Base-by-base conservation (phyloP, 2,329 filamentous ascomycete species). In the Microascus cirrosus region DNA sequence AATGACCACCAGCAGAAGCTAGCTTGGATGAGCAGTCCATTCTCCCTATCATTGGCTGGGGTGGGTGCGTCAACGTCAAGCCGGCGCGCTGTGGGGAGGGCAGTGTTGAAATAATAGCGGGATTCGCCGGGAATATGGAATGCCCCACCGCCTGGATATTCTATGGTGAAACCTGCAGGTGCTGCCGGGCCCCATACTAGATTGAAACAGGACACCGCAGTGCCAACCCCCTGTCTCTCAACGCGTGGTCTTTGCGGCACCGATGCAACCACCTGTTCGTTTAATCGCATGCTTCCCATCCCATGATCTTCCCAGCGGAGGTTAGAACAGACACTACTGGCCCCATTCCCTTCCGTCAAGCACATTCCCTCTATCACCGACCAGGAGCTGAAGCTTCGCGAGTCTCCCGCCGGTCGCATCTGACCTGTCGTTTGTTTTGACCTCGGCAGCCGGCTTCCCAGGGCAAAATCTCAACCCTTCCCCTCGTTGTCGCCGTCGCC, bases 401-500 rank as follows among this genome's bases (percentile, higher is more conserved):
- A n/a, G 15, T 45, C 39, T n/a, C 15, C 39, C 5, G 39, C n/a
- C 13, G 39, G 15, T 15, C n/a, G 39, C 15, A n/a, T 45, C 39
- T 45, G 39, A n/a, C 39, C 39, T 12, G 20, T 50, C 45, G 45
- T 50, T 50, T 24, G 22, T 50, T n/a, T 20, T 48, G 42, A 8
- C 42, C n/a, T 50, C 48, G 55, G 55, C 53, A 57, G 55, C 55
- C 39, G 55, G 55, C 55, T 57, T 57, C 32, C 55, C 24, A 24
- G 34, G 25, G 18, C 22, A 48, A 42, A 51, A 51, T 36, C 22
- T 55, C 53, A 36, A 13, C 53, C 34, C 18, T 54, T 28, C 20
- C n/a, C n/a, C 45, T 22, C 22, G n/a, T 50, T 11, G 45, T 50
- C 45, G 13, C 20, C n/a, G n/a, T 50, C n/a, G 22, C 20, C 20